These are phyloP conservation scores for Dioszegia aurantiaca DNA, from an alignment of 768 basidiomycete species.

Conservation along the genomic window DNA sequence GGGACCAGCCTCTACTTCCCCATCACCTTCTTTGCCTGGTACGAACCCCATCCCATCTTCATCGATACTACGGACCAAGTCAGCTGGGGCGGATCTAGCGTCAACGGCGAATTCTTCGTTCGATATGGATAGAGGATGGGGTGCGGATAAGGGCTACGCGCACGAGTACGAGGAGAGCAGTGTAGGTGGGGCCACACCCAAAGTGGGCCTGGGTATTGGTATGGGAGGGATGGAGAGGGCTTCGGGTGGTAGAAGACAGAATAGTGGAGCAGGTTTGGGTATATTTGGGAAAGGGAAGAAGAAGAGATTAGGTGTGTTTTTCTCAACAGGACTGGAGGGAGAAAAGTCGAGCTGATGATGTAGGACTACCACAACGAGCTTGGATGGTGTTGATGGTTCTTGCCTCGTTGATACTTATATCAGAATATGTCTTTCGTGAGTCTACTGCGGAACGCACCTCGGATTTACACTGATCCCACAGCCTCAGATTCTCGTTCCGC, in stretches of 20 bases:
- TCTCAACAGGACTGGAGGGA: neutral
- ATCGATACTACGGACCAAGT: neutral
- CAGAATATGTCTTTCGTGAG: slow-evolving; percentile 38
- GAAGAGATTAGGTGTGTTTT: slow-evolving; percentile 14
- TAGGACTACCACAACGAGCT: slow-evolving; percentile 36
- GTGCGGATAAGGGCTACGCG: slow-evolving; percentile 1
- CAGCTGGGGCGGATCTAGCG: neutral
- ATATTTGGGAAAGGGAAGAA: slow-evolving; percentile 12
- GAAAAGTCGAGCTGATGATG: neutral
- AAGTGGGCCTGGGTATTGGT: neutral
- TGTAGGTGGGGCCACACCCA: slow-evolving; percentile 1
- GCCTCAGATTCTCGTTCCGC: slow-evolving; percentile 1
- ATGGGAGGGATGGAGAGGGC: neutral
- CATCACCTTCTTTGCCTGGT: too few species aligned
- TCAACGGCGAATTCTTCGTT: neutral
- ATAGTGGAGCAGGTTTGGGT: slow-evolving; percentile 4
- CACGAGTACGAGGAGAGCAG: slow-evolving; percentile 10
- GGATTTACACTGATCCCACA: neutral
- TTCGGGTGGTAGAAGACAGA: neutral
- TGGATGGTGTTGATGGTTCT: slow-evolving; percentile 36
- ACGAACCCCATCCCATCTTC: neutral
- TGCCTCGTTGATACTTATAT: slow-evolving; percentile 27
- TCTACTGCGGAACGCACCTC: too few species aligned
- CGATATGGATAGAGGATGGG: slow-evolving; percentile 8
- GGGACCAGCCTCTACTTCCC: too few species aligned